phyloP scores from a whole-genome alignment of 2,329 filamentous ascomycete species.

The Verticillium nonalfalfae region DNA sequence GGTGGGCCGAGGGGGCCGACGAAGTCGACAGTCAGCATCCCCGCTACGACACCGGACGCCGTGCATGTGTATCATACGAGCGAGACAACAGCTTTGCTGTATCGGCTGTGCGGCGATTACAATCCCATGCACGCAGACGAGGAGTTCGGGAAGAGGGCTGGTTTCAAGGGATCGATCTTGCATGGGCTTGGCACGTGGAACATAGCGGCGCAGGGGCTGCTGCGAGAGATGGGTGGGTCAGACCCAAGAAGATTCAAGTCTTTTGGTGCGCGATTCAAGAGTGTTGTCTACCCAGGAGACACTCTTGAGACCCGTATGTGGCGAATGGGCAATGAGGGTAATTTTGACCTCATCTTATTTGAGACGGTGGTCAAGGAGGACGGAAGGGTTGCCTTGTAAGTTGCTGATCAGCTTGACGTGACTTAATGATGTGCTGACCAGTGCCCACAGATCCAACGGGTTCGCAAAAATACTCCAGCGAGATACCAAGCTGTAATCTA shows the following conservation, averaged over 20 bases:
- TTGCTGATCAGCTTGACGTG: constrained; percentile 1
- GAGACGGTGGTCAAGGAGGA: constrained; percentile 31
- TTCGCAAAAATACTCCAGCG: constrained; percentile 21
- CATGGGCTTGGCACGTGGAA: constrained; percentile 42
- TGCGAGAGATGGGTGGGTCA: constrained; percentile 30
- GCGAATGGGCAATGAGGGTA: constrained; percentile 22
- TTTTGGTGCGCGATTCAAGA: constrained; percentile 37
- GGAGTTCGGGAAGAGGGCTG: constrained; percentile 31
- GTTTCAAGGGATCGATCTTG: constrained; percentile 37
- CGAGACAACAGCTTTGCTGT: constrained; percentile 30
- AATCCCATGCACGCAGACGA: constrained; percentile 40
- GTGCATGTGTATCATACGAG: constrained; percentile 29
- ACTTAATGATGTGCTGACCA: constrained; percentile 12
- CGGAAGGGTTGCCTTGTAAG: constrained; percentile 26
- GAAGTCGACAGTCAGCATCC: constrained; percentile 21
- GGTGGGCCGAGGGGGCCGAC: constrained; percentile 31
- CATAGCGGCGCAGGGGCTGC: constrained; percentile 33
- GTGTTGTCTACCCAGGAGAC: constrained; percentile 39
- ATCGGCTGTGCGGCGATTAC: constrained; percentile 40
- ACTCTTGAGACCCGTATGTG: constrained; percentile 35
- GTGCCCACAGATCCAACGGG: constrained; percentile 17
- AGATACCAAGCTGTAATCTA: constrained; percentile 18
- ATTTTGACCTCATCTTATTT: constrained; percentile 27
- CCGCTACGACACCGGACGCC: constrained; percentile 28
- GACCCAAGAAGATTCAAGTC: constrained; percentile 32